Base-by-base conservation (phyloP, 2,329 filamentous ascomycete species). In the Xylogone sp. region DNA sequence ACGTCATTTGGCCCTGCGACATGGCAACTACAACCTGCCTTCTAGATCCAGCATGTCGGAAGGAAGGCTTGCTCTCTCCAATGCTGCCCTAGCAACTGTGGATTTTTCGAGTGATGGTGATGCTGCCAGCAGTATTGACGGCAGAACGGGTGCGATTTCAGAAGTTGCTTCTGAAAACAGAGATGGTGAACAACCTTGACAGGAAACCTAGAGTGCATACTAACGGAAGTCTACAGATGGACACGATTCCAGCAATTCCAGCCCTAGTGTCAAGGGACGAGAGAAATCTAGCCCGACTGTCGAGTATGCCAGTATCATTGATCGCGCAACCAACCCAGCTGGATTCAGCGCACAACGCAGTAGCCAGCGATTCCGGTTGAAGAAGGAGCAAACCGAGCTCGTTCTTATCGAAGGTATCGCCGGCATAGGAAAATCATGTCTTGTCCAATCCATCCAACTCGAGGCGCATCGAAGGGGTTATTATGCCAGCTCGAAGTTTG, bases 401-500 rank as follows among this genome's bases (percentile, higher is more conserved):
- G 70, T 84, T 21, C 73, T 75, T 9, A 73, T 85, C 45, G 79
- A 83, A 56, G 82, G 82, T 19, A 71, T 76, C 8, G 81, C 76
- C 2, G 82, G 82, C 1, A 68, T 84, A 16, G 82, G 82, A 20
- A 85, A 85, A 65, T 83, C 76, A 54, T 79, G 77, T 51, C 71
- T 85, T 20, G 77, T 83, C 27, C 80, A 84, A 58, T 81, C 79
- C 10, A 76, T 83, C 12, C 71, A 83, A 24, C 70, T 75, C 2
- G 81, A 84, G 55, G 78, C 78, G 18, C 72, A 81, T 48, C 74
- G 77, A 45, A 75, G 75, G 50, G 82, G 82, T 2, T 84, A 84
- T 60, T 83, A 79, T 56, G 79, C 81, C 7, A 83, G 79, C 16
- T 77, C 81, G 45, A 84, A 84, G 59, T 84, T 84, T 53, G 82